Evolutionary conservation across 768 basidiomycete genomes (phyloP), one percentile per base, ranked within the genome.

Genomic region (Tricholoma bakamatsutake): DNA sequence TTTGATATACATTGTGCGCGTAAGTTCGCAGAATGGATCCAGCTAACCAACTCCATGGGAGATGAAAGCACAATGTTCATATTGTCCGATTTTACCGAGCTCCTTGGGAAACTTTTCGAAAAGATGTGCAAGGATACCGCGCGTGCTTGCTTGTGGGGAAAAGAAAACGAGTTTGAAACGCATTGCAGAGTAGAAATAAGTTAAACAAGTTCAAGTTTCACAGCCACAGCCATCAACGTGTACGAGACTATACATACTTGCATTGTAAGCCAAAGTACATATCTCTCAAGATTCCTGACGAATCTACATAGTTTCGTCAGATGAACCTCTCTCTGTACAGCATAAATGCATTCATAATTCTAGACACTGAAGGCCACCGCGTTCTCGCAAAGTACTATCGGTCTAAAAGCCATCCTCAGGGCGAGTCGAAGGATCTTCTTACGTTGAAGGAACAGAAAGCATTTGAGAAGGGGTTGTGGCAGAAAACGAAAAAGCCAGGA

Each of bases 351-450:
- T 90, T 98, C 69, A 67, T 99, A 60, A 84, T 98, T 65, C 86
- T 98, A 63, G 97, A 99, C 78, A 77, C 86, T n/a, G 95, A 98
- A 63, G 95, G 95, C 18, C 87, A 92, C 66, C 89, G 97, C 50
- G 88, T 98, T 27, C 81, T 99, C 9, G 90, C 96, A 30, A 98
- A 98, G 70, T 98, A 98, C 77, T 98, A 96, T 68, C 80, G 79
- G 53, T 79, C 92, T n/a, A 78, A 87, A 68, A 78, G 76, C 53
- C 80, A 84, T 59, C 81, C 81, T 0, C 73, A 80, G 40, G 78
- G 83, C 71, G 76, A 89, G 71, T 71, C 75, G 56, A 88, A 87
- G 63, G 77, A 81, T 47, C 75, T 88, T 27, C 72, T 77, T 12
- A 82, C 83, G 5, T 68, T 93, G 62, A 98, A 98, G 70, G 96